Evolutionary conservation across 2,329 filamentous ascomycete genomes (phyloP).

Genomic region (Pseudogymnoascus sp.): DNA sequence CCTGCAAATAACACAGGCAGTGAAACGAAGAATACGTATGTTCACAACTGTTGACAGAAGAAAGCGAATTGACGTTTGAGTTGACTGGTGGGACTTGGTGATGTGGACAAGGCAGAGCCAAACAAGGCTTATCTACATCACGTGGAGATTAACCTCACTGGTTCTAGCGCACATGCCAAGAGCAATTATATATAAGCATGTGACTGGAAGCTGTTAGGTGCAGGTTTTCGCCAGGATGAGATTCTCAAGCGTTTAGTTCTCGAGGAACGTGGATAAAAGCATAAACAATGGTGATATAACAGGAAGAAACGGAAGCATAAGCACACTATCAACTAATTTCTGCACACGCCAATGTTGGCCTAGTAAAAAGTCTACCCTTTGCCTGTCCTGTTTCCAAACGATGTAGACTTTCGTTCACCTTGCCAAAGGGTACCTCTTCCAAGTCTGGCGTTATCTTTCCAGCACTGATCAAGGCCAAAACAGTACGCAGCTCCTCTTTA

Average conservation of each 20-base stretch:
- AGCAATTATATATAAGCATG: background rate
- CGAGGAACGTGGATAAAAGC: too few species aligned
- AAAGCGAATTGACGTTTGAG: background rate
- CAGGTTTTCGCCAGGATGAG: too few species aligned
- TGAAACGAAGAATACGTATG: background rate
- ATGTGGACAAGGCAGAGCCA: slow-evolving; percentile 5
- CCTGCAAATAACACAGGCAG: background rate
- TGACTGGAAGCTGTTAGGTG: background rate
- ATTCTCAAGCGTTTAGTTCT: too few species aligned
- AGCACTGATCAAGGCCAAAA: slow-evolving; percentile 4
- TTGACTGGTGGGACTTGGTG: background rate
- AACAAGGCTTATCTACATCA: background rate
- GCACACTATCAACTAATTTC: slow-evolving; percentile 27
- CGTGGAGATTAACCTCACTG: background rate
- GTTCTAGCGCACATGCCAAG: background rate
- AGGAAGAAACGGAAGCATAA: too few species aligned
- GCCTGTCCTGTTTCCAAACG: slow-evolving; percentile 10
- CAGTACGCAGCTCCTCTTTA: slow-evolving; percentile 7
- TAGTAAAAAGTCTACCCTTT: slow-evolving; percentile 13
- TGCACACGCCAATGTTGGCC: slow-evolving; percentile 3
- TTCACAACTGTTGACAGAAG: background rate
- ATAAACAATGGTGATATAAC: too few species aligned
- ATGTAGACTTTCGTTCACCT: slow-evolving; percentile 11
- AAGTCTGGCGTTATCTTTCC: slow-evolving; percentile 10
- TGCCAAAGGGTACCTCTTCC: slow-evolving; percentile 12